Base-by-base conservation (phyloP, 225 moss, liverwort and hornwort species). In the Straminergon stramineum region DNA sequence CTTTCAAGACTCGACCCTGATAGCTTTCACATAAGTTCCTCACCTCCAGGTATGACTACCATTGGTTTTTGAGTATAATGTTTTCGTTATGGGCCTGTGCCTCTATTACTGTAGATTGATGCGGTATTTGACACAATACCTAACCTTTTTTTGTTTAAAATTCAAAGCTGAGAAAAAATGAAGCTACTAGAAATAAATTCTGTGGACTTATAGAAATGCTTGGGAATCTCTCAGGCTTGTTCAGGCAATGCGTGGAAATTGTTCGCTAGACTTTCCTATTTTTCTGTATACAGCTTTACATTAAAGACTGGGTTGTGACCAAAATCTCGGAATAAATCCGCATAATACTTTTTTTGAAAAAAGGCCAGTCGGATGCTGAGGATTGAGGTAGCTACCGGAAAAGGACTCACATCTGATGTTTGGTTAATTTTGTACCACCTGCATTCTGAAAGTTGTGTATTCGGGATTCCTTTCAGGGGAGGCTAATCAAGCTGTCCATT, bases 1-100 rank as follows among this genome's bases (percentile, higher is more conserved):
- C 95, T 98, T 77, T 90, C 95, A 86, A 96, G 96, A 90, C 95
- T 98, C 65, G 97, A 97, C 87, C 88, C 90, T 87, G 92, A 86
- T 78, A 94, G 86, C 69, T 76, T 96, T 83, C 84, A 88, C 73
- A 93, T 98, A 78, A 89, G 89, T 53, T 87, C 92, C 74, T 91
- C 88, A 77, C 87, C 92, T 84, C 95, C 96, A 81, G 91, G 96
- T 98, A 90, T 88, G 61, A 56, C 63, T 63, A 32, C 28, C 30
- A 43, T 43, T n/a, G 41, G 7, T 41, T 52, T 71, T 79, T n/a
- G 37, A 67, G 73, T 68, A 61, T 56, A 5, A 87, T 86, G 35
- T 79, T 65, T 79, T 18, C 37, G 30, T 18, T 48, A 70, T 56
- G 27, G 41, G 9, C 31, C 53, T 79, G 55, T 73, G 35, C 71